Evolutionary conservation across 2,329 filamentous ascomycete genomes (phyloP).

Genomic region (Claviceps fusiformis): DNA sequence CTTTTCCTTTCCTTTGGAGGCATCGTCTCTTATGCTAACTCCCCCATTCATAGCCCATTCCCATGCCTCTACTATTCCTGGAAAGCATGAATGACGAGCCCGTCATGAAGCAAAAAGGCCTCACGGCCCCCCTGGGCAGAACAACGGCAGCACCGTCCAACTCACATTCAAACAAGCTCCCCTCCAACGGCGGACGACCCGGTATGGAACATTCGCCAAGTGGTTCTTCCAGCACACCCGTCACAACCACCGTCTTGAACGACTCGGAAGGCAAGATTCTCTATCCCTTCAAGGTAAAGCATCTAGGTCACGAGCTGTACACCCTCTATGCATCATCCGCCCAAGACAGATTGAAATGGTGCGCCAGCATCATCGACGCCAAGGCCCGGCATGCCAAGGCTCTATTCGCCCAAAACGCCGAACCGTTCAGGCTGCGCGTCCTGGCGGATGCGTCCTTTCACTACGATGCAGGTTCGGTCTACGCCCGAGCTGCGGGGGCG

Average conservation of each 20-base stretch:
- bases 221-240: conserved; percentile 47
- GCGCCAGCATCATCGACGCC: conserved; percentile 81
- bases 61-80: conserved; percentile 87
- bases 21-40: not conserved
- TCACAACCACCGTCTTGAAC: conserved; percentile 34
- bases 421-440: conserved; percentile 84
- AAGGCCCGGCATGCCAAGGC: conserved; percentile 89
- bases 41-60: conserved; percentile 50
- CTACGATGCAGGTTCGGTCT: conserved; percentile 50
- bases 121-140: conserved; percentile 47
- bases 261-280: conserved; percentile 72
- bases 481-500: conserved; percentile 50
- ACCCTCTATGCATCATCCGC: conserved; percentile 73
- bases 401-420: conserved; percentile 81
- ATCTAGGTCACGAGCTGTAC: conserved; percentile 86
- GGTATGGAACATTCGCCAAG: conserved; percentile 57
- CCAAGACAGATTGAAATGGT: conserved; percentile 74
- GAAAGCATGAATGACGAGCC: conserved; percentile 89
- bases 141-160: conserved; percentile 48
- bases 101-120: conserved; percentile 68
- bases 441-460: conserved; percentile 87
- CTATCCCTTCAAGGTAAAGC: conserved; percentile 91
- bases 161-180: conserved; percentile 42
- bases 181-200: conserved; percentile 39
- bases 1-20: too few species aligned